phyloP scores from a whole-genome alignment of 495 filamentous ascomycete genomes.

The Parathielavia appendiculata region DNA sequence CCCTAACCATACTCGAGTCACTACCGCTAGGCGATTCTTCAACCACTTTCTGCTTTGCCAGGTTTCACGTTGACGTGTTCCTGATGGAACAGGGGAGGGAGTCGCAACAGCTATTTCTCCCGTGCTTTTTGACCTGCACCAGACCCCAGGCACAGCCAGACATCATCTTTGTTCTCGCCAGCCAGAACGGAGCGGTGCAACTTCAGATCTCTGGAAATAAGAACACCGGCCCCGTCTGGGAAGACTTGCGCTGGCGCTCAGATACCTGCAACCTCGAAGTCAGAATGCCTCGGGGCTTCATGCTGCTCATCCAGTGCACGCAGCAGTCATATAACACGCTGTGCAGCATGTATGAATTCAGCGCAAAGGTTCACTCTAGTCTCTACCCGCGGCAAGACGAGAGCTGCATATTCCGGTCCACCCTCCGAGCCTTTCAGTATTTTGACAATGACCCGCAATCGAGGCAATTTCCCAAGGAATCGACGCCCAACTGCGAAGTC shows the following conservation, averaged over 20 bases:
- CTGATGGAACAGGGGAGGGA: slow-evolving; percentile 64
- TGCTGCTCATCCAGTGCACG: slow-evolving; percentile 60
- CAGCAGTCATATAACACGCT: slow-evolving; percentile 70
- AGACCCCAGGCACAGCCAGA: slow-evolving; percentile 62
- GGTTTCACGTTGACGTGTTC: slow-evolving; percentile 63
- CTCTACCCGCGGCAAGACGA: slow-evolving; percentile 64
- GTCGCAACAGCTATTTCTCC: slow-evolving; percentile 57
- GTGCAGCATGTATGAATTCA: slow-evolving; percentile 78
- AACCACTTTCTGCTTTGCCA: slow-evolving; percentile 65
- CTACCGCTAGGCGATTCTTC: slow-evolving; percentile 69
- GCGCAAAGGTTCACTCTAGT: slow-evolving; percentile 62
- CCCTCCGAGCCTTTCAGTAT: slow-evolving; percentile 65
- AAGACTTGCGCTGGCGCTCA: slow-evolving; percentile 70
- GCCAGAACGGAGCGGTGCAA: slow-evolving; percentile 69
- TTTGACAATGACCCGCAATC: slow-evolving; percentile 61
- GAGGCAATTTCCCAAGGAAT: slow-evolving; percentile 65
- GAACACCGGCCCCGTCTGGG: slow-evolving; percentile 66
- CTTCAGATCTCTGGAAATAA: slow-evolving; percentile 65
- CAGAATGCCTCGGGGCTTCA: slow-evolving; percentile 62
- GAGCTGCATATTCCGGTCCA: slow-evolving; percentile 56
- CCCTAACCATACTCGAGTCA: slow-evolving; percentile 54
- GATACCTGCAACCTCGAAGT: slow-evolving; percentile 57
- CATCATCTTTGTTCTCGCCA: slow-evolving; percentile 63
- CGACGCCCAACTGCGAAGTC: slow-evolving; percentile 61
- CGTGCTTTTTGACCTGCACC: slow-evolving; percentile 66